Evolutionary conservation across 1,139 yeast species (phyloP).

Genomic region (Blastobotrys serpentis): DNA sequence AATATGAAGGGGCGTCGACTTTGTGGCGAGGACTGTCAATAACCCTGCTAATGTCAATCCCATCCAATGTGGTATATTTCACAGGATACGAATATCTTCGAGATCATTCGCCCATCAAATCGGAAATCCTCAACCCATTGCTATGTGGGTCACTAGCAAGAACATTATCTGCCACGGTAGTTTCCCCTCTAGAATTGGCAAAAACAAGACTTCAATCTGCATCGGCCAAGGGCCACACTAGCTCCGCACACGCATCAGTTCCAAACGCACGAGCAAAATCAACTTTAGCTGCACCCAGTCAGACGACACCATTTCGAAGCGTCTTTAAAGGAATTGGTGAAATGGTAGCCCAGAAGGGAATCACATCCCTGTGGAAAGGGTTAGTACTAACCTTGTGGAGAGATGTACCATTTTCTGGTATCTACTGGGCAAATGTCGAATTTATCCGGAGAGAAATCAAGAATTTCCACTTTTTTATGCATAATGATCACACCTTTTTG

Average conservation of each 20-base stretch:
- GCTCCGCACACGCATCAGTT: neutral
- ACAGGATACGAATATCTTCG: constrained; percentile 88
- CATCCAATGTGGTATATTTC: constrained; percentile 89
- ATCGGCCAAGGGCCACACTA: constrained; percentile 22
- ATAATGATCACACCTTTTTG: constrained; percentile 54
- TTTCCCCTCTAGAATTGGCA: constrained; percentile 84
- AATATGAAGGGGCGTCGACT: constrained; percentile 70
- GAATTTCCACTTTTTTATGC: constrained; percentile 27
- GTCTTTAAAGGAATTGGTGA: constrained; percentile 53
- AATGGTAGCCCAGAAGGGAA: constrained; percentile 59
- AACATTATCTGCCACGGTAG: constrained; percentile 74
- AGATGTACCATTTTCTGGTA: constrained; percentile 95
- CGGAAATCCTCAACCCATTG: constrained; percentile 64
- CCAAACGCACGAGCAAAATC: constrained; percentile 5
- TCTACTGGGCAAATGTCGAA: constrained; percentile 79
- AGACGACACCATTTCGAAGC: constrained; percentile 36
- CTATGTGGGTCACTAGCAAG: constrained; percentile 87
- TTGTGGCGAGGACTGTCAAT: constrained; percentile 89
- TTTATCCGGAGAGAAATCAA: constrained; percentile 30
- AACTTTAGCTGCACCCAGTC: neutral
- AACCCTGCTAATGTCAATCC: constrained; percentile 84
- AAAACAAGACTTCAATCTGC: constrained; percentile 89
- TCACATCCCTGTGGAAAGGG: constrained; percentile 73
- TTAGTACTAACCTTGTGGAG: constrained; percentile 87
- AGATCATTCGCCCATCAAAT: constrained; percentile 63